Evolutionary conservation across 192 early-diverging fungal species (phyloP).

Genomic region (Thoreauomyces humboldtii): DNA sequence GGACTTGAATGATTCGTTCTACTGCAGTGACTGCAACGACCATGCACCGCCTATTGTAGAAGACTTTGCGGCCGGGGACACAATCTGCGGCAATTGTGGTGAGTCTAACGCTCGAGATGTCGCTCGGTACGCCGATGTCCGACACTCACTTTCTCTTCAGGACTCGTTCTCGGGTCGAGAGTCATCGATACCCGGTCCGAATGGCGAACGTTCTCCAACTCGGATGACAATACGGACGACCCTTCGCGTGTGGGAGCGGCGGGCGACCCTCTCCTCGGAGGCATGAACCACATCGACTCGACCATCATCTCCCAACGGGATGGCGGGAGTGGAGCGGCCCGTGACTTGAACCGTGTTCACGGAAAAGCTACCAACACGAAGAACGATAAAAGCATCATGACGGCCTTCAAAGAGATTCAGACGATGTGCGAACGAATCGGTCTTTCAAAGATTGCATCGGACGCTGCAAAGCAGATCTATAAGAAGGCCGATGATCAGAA

Average conservation of each 20-base stretch:
- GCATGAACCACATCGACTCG: slow-evolving; percentile 67
- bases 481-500: slow-evolving; percentile 82
- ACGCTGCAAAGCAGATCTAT: slow-evolving; percentile 86
- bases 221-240: slow-evolving; percentile 76
- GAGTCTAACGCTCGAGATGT: too few relatives aligned
- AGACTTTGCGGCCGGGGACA: slow-evolving; percentile 84
- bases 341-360: slow-evolving; percentile 71
- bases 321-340: slow-evolving; percentile 68
- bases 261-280: slow-evolving; percentile 73
- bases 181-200: slow-evolving; percentile 93
- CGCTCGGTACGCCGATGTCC: too few relatives aligned
- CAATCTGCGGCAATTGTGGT: slow-evolving; percentile 92
- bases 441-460: slow-evolving; percentile 66
- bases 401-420: slow-evolving; percentile 74
- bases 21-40: slow-evolving; percentile 78
- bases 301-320: slow-evolving; percentile 78
- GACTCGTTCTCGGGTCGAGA: slow-evolving; percentile 76
- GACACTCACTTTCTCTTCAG: too few relatives aligned
- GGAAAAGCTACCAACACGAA: slow-evolving; percentile 68
- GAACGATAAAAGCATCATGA: slow-evolving; percentile 69
- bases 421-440: slow-evolving; percentile 80
- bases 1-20: slow-evolving; percentile 57
- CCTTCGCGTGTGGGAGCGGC: slow-evolving; percentile 88
- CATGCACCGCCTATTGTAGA: slow-evolving; percentile 83
- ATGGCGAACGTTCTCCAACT: slow-evolving; percentile 92